Conservation (phyloP, 1,139 yeast species). For the Yamadazyma membranifaciens region DNA sequence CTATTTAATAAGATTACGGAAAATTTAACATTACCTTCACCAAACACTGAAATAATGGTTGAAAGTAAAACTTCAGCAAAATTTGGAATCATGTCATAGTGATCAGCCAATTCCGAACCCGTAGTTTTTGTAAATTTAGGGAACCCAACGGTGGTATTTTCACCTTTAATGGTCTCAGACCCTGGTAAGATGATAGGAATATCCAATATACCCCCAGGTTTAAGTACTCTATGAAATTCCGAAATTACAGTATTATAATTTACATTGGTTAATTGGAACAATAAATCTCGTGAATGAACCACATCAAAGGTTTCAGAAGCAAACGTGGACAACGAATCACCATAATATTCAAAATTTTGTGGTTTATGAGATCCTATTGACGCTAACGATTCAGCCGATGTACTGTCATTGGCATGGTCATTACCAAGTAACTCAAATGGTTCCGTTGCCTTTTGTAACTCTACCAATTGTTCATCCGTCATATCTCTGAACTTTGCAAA, state of each 20-base stretch:
- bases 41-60: slow-evolving; percentile 30
- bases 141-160: slow-evolving; percentile 16
- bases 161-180: slow-evolving; percentile 16
- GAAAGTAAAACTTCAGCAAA: slow-evolving; percentile 23
- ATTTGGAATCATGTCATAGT: slow-evolving; percentile 27
- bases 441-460: slow-evolving; percentile 21
- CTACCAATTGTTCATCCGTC: slow-evolving; percentile 28
- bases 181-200: slow-evolving; percentile 30
- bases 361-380: slow-evolving; percentile 27
- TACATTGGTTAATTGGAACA: slow-evolving; percentile 27
- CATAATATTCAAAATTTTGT: slow-evolving; percentile 36
- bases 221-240: slow-evolving; percentile 38
- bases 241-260: slow-evolving; percentile 27
- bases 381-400: slow-evolving; percentile 2
- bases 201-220: slow-evolving; percentile 36
- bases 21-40: slow-evolving; percentile 32
- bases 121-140: slow-evolving; percentile 17
- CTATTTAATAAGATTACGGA: slow-evolving; percentile 30
- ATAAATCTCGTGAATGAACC: slow-evolving; percentile 37
- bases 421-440: slow-evolving; percentile 12
- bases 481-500: slow-evolving; percentile 24
- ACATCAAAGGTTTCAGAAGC: slow-evolving; percentile 32
- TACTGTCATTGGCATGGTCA: slow-evolving; percentile 12
- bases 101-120: slow-evolving; percentile 18
- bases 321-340: slow-evolving; percentile 28